Conservation (phyloP, 1,284 basidiomycete species). For the Boletus smithii region DNA sequence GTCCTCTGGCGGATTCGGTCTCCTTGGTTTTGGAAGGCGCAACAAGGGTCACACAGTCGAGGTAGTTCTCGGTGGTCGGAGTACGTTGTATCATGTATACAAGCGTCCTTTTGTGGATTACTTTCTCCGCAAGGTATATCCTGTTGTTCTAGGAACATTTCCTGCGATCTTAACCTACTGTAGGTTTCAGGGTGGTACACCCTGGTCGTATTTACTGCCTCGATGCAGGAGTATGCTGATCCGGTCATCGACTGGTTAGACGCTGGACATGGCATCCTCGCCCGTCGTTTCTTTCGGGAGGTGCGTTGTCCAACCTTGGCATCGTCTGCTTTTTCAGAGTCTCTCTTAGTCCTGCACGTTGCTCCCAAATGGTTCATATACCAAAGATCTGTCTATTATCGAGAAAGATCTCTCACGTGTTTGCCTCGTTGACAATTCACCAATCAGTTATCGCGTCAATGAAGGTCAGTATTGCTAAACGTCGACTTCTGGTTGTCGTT, state of each 20-base stretch:
- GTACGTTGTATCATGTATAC: slow-evolving; percentile 96
- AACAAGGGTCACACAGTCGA: slow-evolving; percentile 90
- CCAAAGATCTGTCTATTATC: slow-evolving; percentile 87
- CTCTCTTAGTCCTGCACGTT: slow-evolving; percentile 79
- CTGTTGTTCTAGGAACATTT: background rate
- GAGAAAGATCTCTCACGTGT: slow-evolving; percentile 88
- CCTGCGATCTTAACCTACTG: slow-evolving; percentile 9
- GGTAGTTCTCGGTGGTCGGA: slow-evolving; percentile 85
- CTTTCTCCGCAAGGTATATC: slow-evolving; percentile 82
- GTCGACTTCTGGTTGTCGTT: slow-evolving; percentile 4
- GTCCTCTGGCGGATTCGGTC: slow-evolving; percentile 49
- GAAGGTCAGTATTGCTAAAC: slow-evolving; percentile 61
- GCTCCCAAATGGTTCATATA: slow-evolving; percentile 88
- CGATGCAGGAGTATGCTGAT: slow-evolving; percentile 98
- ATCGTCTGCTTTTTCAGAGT: background rate
- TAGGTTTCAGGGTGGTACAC: slow-evolving; percentile 99
- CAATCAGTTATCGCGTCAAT: slow-evolving; percentile 88
- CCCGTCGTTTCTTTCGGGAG: slow-evolving; percentile 88
- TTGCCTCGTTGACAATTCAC: slow-evolving; percentile 96
- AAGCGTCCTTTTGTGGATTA: slow-evolving; percentile 97
- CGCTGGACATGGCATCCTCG: slow-evolving; percentile 87
- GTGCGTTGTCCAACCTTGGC: slow-evolving; percentile 43
- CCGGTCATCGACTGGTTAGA: slow-evolving; percentile 99
- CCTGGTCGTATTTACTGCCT: slow-evolving; percentile 97
- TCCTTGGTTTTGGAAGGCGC: slow-evolving; percentile 61